Conservation (phyloP, 495 filamentous ascomycete genomes). For the Lasiosphaeriaceae sp. region DNA sequence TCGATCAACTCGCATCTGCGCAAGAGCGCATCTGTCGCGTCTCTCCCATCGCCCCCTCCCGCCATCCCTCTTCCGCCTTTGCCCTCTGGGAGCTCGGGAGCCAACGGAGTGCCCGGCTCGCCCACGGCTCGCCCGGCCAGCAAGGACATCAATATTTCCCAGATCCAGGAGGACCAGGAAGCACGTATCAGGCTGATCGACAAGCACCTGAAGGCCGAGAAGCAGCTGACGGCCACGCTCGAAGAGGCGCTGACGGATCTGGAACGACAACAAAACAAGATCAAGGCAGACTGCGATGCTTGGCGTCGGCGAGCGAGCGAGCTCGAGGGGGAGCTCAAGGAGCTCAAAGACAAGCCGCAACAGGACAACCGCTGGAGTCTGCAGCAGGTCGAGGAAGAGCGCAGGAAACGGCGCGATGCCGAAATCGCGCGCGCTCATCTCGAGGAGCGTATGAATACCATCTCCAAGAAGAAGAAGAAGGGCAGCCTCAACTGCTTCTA, state of each 20-base stretch:
- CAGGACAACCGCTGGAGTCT: constrained; percentile 72
- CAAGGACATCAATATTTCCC: constrained; percentile 69
- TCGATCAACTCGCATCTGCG: constrained; percentile 69
- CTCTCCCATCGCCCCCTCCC: constrained; percentile 84
- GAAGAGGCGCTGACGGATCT: constrained; percentile 95
- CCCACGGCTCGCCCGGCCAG: constrained; percentile 63
- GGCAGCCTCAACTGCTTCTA: constrained; percentile 96
- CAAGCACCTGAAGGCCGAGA: constrained; percentile 94
- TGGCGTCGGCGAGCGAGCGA: constrained; percentile 80
- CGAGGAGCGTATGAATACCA: constrained; percentile 90
- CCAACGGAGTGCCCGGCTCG: constrained; percentile 39
- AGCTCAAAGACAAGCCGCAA: constrained; percentile 48
- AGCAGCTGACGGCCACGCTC: constrained; percentile 88
- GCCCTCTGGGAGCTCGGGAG: constrained; percentile 50
- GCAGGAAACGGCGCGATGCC: constrained; percentile 78
- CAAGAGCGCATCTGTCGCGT: constrained; percentile 77
- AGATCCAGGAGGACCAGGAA: constrained; percentile 89
- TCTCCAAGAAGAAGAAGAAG: constrained; percentile 95
- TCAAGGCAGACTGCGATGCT: constrained; percentile 80
- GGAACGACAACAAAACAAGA: constrained; percentile 78
- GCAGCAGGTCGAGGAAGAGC: constrained; percentile 91
- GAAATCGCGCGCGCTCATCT: constrained; percentile 83
- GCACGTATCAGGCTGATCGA: constrained; percentile 92
- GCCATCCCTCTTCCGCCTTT: constrained; percentile 93
- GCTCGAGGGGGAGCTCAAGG: constrained; percentile 74